phyloP scores from a whole-genome alignment of 192 early-diverging fungal genomes.

The Coemansia sp. region DNA sequence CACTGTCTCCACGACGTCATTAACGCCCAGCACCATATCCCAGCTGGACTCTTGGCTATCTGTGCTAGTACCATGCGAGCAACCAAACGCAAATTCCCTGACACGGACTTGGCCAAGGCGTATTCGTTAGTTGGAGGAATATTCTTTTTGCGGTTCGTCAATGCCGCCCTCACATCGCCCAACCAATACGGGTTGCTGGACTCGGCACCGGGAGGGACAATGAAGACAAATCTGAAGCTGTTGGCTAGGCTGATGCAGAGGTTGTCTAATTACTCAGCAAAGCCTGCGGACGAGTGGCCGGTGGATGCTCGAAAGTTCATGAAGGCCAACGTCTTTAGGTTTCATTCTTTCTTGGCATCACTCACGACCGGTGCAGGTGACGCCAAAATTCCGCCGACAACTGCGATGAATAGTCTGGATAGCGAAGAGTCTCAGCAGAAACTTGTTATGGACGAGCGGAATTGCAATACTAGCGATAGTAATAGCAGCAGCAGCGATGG shows the following conservation, averaged over 20 bases:
- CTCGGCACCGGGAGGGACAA: constrained; percentile 10
- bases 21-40: constrained; percentile 29
- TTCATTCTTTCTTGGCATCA: constrained; percentile 36
- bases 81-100: constrained; percentile 32
- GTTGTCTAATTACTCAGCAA: constrained; percentile 47
- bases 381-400: background rate
- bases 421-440: background rate
- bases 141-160: constrained; percentile 53
- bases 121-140: constrained; percentile 51
- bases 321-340: constrained; percentile 26
- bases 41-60: constrained; percentile 38
- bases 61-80: constrained; percentile 38
- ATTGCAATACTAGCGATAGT: constrained; percentile 5
- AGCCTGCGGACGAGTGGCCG: constrained; percentile 46
- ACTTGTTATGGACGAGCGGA: background rate
- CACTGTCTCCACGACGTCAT: constrained; percentile 47
- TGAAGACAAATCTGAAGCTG: constrained; percentile 47
- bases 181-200: constrained; percentile 44
- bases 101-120: constrained; percentile 26
- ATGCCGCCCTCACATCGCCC: constrained; percentile 45
- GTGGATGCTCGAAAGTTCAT: constrained; percentile 42
- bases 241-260: constrained; percentile 46
- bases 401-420: background rate
- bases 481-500: constrained; percentile 17
- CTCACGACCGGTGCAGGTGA: constrained; percentile 17